A percentile compares a stretch with the other conserved stretches of the same genome.
phyloP scores from a whole-genome alignment of 176 grass and related monocot species.

The Pontederia paniculata region DNA sequence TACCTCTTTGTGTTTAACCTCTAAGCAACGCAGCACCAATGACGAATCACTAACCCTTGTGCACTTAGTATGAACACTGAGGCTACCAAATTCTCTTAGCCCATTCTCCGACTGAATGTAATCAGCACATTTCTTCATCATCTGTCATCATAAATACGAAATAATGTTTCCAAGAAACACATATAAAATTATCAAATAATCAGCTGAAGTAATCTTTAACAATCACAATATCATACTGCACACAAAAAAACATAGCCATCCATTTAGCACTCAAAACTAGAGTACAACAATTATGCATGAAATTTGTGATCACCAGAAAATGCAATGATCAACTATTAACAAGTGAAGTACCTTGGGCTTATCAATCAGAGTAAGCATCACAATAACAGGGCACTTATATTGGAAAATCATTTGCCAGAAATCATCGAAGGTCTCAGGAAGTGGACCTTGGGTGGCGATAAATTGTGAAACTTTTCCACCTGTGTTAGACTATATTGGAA shows the following conservation, averaged over 20 bases:
- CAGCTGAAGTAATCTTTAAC: too few species aligned
- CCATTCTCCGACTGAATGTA: constrained; percentile 49
- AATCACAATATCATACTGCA: too few species aligned
- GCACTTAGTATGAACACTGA: constrained; percentile 32
- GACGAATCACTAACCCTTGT: constrained; percentile 15
- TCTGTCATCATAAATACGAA: constrained; percentile 37
- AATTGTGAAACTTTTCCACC: constrained; percentile 29
- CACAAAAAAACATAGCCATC: too few species aligned
- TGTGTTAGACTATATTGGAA: constrained; percentile 19
- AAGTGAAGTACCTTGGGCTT: constrained; percentile 36
- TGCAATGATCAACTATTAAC: background rate
- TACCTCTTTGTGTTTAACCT: constrained; percentile 56
- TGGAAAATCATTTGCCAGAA: constrained; percentile 97
- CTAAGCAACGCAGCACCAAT: constrained; percentile 53
- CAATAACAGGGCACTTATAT: constrained; percentile 65
- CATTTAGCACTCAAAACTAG: too few species aligned
- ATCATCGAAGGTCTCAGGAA: constrained; percentile 57
- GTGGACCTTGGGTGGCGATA: constrained; percentile 87
- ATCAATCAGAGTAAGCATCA: constrained; percentile 82
- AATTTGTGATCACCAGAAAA: background rate
- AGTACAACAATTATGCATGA: background rate
- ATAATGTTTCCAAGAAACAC: background rate
- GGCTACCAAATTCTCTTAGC: constrained; percentile 48
- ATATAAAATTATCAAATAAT: constrained; percentile 10
- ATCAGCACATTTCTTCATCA: constrained; percentile 46